These are phyloP conservation scores for Barbarea vulgaris DNA, from an alignment of 345 rosid species.

Conservation along the genomic window DNA sequence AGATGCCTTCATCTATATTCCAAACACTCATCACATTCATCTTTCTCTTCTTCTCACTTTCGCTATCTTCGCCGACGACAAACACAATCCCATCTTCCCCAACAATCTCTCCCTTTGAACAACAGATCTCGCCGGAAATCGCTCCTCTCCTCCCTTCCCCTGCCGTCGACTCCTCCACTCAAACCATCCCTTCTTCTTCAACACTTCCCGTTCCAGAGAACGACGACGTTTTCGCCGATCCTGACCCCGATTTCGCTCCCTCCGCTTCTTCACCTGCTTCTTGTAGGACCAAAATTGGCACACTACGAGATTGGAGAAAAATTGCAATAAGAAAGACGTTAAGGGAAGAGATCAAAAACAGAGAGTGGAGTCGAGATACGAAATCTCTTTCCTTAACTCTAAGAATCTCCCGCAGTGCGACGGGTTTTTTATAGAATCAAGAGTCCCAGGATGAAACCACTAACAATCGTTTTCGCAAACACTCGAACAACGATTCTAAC, in stretches of 20 bases:
- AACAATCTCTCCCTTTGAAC: conserved; percentile 52
- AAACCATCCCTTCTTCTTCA: conserved; percentile 73
- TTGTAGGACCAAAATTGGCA: too few species aligned
- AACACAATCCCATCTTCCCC: conserved; percentile 38
- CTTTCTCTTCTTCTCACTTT: conserved; percentile 37
- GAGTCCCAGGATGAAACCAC: too few species aligned
- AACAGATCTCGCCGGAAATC: conserved; percentile 71
- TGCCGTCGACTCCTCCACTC: conserved; percentile 56
- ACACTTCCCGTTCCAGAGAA: conserved; percentile 68
- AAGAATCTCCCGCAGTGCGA: too few species aligned
- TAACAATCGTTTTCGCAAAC: too few species aligned
- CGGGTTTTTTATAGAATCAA: too few species aligned
- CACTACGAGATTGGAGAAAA: too few species aligned
- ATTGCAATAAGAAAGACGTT: too few species aligned
- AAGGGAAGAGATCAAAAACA: too few species aligned
- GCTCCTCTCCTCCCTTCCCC: conserved; percentile 81
- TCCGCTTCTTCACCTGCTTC: too few species aligned
- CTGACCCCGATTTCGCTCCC: conserved; percentile 58
- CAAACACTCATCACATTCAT: conserved; percentile 40
- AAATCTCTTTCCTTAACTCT: too few species aligned
- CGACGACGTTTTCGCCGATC: conserved; percentile 38
- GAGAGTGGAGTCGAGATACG: too few species aligned
- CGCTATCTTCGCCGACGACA: conserved; percentile 38
- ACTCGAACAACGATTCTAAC: too few species aligned
- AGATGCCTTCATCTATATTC: conserved; percentile 55